Evolutionary conservation across 2,329 filamentous ascomycete genomes (phyloP).

Genomic region (Claviceps quebecensis): DNA sequence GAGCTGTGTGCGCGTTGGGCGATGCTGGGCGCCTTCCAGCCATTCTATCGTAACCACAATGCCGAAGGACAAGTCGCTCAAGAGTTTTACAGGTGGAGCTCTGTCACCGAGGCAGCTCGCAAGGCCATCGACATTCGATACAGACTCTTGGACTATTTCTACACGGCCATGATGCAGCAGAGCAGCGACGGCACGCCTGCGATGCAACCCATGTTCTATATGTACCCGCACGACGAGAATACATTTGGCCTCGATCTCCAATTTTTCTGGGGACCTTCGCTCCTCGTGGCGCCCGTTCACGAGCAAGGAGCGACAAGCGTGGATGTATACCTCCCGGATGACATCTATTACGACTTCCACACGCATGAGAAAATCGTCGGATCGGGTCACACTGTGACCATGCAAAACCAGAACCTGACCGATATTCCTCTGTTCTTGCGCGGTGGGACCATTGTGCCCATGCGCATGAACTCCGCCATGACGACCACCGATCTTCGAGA

Average conservation of each 20-base stretch:
- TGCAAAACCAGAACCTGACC: slow-evolving; percentile 22
- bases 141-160: slow-evolving; percentile 59
- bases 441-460: slow-evolving; percentile 48
- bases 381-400: slow-evolving; percentile 17
- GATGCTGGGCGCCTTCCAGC: slow-evolving; percentile 48
- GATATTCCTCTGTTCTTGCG: slow-evolving; percentile 50
- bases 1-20: slow-evolving; percentile 54
- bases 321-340: slow-evolving; percentile 30
- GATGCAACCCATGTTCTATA: slow-evolving; percentile 55
- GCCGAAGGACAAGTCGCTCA: slow-evolving; percentile 29
- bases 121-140: slow-evolving; percentile 58
- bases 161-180: slow-evolving; percentile 53
- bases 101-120: slow-evolving; percentile 45
- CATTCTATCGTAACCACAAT: slow-evolving; percentile 57
- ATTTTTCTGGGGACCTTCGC: slow-evolving; percentile 30
- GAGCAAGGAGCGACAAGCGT: slow-evolving; percentile 26
- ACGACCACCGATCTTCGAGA: slow-evolving; percentile 49
- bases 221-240: slow-evolving; percentile 39
- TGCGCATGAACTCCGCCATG: slow-evolving; percentile 38
- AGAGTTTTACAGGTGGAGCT: slow-evolving; percentile 54
- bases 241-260: slow-evolving; percentile 30
- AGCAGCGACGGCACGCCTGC: slow-evolving; percentile 43
- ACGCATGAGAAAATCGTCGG: slow-evolving; percentile 29
- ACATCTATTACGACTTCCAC: slow-evolving; percentile 33
- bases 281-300: slow-evolving; percentile 31